phyloP scores from a whole-genome alignment of 345 rosid species.

The Geranium brycei region DNA sequence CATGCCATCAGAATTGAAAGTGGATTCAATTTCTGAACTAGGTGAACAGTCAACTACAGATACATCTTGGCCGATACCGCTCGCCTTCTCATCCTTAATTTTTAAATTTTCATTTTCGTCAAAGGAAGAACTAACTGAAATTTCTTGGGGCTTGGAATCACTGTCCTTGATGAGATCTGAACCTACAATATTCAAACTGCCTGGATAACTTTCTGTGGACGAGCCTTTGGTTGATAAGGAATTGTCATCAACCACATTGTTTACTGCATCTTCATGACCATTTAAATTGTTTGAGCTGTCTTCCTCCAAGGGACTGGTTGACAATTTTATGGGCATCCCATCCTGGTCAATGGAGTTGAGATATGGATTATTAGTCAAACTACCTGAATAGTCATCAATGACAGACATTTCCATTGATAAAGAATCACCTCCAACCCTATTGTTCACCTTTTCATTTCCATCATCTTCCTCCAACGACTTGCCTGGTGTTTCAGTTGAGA shows the following conservation, averaged over 20 bases:
- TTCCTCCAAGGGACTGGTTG: slow-evolving; percentile 17
- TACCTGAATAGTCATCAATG: too few species aligned
- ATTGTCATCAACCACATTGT: background rate
- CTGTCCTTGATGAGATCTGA: background rate
- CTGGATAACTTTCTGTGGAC: background rate
- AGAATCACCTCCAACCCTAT: too few species aligned
- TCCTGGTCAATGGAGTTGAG: slow-evolving; percentile 8
- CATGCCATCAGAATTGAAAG: slow-evolving; percentile 1
- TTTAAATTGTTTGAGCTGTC: background rate
- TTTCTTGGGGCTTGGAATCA: background rate
- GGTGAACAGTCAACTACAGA: background rate
- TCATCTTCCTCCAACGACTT: slow-evolving; percentile 22
- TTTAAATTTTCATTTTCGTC: too few species aligned
- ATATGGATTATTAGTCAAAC: slow-evolving; percentile 9
- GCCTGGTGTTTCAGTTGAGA: slow-evolving; percentile 12
- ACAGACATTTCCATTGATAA: too few species aligned
- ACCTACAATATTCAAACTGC: background rate
- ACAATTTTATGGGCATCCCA: slow-evolving; percentile 10
- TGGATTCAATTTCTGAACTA: background rate
- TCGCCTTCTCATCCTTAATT: too few species aligned
- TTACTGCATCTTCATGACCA: background rate
- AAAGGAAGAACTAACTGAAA: background rate
- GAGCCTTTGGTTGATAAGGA: background rate
- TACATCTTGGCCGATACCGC: background rate
- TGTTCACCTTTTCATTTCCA: slow-evolving; percentile 12